phyloP scores from a whole-genome alignment of 371 early-diverging fungal genomes.

The Circinella umbellata region DNA sequence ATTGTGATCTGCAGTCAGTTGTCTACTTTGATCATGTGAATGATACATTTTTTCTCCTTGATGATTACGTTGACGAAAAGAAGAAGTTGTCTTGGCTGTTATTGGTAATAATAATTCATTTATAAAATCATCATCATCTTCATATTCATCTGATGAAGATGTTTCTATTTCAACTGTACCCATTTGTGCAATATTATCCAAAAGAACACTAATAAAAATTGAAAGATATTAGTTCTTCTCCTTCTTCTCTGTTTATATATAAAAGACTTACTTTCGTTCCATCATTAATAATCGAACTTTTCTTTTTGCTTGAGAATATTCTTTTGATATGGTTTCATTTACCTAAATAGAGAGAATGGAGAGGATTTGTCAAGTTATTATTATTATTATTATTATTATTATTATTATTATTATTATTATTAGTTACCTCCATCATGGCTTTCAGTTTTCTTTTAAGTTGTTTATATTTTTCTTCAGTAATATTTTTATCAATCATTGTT shows the following conservation, averaged over 20 bases:
- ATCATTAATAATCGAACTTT: slow-evolving; percentile 50
- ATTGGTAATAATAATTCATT: not conserved
- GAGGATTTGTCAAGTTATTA: not conserved
- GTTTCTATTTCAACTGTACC: slow-evolving; percentile 21
- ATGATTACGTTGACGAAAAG: not conserved
- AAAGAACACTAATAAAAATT: slow-evolving; percentile 36
- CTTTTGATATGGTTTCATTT: slow-evolving; percentile 53
- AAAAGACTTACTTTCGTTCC: slow-evolving; percentile 55
- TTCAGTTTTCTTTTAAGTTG: slow-evolving; percentile 59
- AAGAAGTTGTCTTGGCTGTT: not conserved
- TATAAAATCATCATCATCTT: slow-evolving; percentile 22
- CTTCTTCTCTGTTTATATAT: not conserved
- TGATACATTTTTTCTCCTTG: slow-evolving; percentile 20
- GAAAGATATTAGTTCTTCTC: too few relatives aligned
- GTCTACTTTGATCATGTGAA: slow-evolving; percentile 12
- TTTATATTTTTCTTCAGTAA: slow-evolving; percentile 54
- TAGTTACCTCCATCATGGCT: slow-evolving; percentile 57
- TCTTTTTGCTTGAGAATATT: slow-evolving; percentile 42
- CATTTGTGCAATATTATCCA: slow-evolving; percentile 49
- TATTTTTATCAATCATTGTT: not conserved
- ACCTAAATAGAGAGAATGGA: slow-evolving; percentile 26
- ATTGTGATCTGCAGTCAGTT: slow-evolving; percentile 21
- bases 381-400: not conserved
- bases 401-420: not conserved
- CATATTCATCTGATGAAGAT: slow-evolving; percentile 32